Evolutionary conservation across 2,329 filamentous ascomycete genomes (phyloP).

Genomic region (Tolypocladium pustulatum): DNA sequence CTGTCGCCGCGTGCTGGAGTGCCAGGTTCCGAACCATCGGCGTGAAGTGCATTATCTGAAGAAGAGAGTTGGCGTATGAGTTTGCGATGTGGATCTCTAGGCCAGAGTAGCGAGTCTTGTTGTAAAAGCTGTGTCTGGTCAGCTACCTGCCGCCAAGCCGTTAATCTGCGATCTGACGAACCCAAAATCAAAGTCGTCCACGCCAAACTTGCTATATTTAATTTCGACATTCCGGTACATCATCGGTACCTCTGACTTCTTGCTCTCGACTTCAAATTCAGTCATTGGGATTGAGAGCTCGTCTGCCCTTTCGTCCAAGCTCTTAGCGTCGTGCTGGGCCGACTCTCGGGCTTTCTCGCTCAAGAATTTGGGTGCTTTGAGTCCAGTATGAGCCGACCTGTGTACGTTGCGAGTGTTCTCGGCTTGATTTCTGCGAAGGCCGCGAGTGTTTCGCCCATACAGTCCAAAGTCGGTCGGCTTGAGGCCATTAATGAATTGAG

Average conservation of each 20-base stretch:
- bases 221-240: slow-evolving; percentile 95
- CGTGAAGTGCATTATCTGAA: slow-evolving; percentile 88
- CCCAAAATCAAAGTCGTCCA: slow-evolving; percentile 99
- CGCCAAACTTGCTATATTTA: slow-evolving; percentile 96
- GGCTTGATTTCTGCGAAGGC: slow-evolving; percentile 68
- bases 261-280: slow-evolving; percentile 60
- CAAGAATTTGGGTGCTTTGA: slow-evolving; percentile 77
- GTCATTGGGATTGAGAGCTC: slow-evolving; percentile 57
- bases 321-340: slow-evolving; percentile 31
- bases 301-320: slow-evolving; percentile 31
- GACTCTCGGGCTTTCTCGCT: slow-evolving; percentile 81
- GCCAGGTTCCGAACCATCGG: slow-evolving; percentile 80
- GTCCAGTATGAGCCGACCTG: slow-evolving; percentile 47
- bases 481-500: slow-evolving; percentile 56
- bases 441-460: slow-evolving; percentile 67
- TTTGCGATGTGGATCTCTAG: slow-evolving; percentile 95
- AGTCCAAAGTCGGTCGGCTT: slow-evolving; percentile 65
- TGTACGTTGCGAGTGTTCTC: slow-evolving; percentile 62
- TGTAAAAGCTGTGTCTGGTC: slow-evolving; percentile 61
- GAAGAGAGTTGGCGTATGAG: slow-evolving; percentile 85
- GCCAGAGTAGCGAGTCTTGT: slow-evolving; percentile 83
- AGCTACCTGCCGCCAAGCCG: slow-evolving; percentile 6
- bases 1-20: slow-evolving; percentile 76
- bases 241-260: slow-evolving; percentile 71
- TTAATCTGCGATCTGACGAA: slow-evolving; percentile 27